A percentile compares a stretch with the other conserved stretches of the same genome.
Evolutionary conservation across 768 basidiomycete genomes (phyloP).

Genomic region (Hericium rajendrae): DNA sequence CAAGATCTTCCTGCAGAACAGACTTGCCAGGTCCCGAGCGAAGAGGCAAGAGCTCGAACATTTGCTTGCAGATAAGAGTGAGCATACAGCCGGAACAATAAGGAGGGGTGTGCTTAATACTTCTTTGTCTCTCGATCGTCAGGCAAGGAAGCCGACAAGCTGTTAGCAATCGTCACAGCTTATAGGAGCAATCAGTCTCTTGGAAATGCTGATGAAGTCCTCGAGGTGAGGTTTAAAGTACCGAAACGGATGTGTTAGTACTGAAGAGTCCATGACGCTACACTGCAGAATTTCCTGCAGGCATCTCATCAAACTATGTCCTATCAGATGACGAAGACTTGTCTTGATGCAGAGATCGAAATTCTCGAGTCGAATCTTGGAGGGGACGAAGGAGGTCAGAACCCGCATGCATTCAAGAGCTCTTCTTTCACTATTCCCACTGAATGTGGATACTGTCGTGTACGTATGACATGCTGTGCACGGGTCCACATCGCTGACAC

Average conservation of each 20-base stretch:
- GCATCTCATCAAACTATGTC: conserved; percentile 48
- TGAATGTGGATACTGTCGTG: conserved; percentile 75
- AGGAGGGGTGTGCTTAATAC: neutral
- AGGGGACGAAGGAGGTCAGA: conserved; percentile 63
- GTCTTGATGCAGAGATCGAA: conserved; percentile 57
- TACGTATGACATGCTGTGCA: conserved; percentile 19
- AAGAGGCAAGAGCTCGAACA: conserved; percentile 59
- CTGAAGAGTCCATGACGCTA: neutral
- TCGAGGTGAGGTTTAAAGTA: conserved; percentile 33
- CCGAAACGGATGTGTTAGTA: too few relatives aligned
- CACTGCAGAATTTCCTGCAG: conserved; percentile 49
- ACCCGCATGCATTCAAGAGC: conserved; percentile 74
- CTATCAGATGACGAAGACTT: conserved; percentile 44
- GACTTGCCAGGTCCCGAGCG: conserved; percentile 44
- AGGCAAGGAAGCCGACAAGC: conserved; percentile 50
- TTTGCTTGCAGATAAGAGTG: conserved; percentile 53
- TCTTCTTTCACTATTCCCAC: conserved; percentile 83
- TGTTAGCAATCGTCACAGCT: conserved; percentile 34
- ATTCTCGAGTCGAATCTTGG: conserved; percentile 51
- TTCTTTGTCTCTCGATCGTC: neutral
- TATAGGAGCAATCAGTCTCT: conserved; percentile 40
- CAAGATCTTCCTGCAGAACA: conserved; percentile 77
- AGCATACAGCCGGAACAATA: conserved; percentile 17
- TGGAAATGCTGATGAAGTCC: conserved; percentile 48
- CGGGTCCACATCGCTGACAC: neutral